Evolutionary conservation across 768 basidiomycete genomes (phyloP), one percentile per base, ranked within the genome.

Genomic region (Pleurotus pulmonarius): DNA sequence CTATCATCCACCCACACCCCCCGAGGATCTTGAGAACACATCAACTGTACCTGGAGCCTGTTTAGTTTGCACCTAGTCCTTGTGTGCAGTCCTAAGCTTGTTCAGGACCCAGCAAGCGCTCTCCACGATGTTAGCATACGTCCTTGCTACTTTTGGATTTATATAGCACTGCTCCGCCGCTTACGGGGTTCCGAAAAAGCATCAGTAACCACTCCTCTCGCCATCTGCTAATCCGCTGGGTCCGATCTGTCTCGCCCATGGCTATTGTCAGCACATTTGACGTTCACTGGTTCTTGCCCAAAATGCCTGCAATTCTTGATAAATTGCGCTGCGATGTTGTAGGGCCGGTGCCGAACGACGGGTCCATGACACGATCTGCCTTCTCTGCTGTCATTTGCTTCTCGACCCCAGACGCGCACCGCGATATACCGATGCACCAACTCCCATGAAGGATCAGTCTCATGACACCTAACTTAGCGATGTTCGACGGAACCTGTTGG

Each of bases 361-460:
- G 29, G 39, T 20, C 6, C 37, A 47, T 43, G 51, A 53, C 51
- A 53, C 24, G 51, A 53, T 53, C 51, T 53, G 51, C 51, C 51
- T 53, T 53, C 41, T n/a, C 11, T 53, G 51, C n/a, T 53, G 39
- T 49, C 48, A 43, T 26, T 39, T 16, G 37, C 51, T 53, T 53
- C 51, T 53, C 51, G 51, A 53, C 51, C 41, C 34, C 20, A 16
- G 41, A 44, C 41, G 20, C 41, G 20, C 41, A 44, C n/a, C 39
- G 38, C 37, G 39, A 39, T 39, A 22, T 39, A 53, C 39, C 51
- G 39, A 53, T 53, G 51, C 51, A 39, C 39, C 38, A 53, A 25
- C 51, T 22, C 51, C 20, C 34, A 53, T 44, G n/a, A 44, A 22
- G 20, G n/a, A n/a, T 22, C n/a, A n/a, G n/a, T 44, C 51, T 38